Evolutionary conservation across 345 rosid species (phyloP).

Genomic region (Moricandia moricandioides): DNA sequence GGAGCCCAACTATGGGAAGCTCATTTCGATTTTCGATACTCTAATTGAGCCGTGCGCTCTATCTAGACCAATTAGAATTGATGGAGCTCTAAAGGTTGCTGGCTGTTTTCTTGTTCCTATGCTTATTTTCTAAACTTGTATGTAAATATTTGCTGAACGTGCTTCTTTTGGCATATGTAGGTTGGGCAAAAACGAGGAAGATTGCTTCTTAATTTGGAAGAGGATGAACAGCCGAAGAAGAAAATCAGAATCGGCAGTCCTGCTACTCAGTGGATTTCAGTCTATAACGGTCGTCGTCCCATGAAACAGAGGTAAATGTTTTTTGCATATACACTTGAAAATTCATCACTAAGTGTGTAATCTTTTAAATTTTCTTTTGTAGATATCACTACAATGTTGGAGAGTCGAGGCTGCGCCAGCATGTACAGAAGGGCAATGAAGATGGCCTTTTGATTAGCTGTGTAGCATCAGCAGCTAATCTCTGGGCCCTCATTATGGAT

Average conservation of each 20-base stretch:
- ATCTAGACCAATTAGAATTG: slow-evolving; percentile 75
- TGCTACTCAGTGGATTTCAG: slow-evolving; percentile 91
- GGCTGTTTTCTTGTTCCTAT: slow-evolving; percentile 7
- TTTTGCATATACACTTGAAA: slow-evolving; percentile 45
- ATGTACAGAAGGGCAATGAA: slow-evolving; percentile 84
- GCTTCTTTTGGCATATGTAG: slow-evolving; percentile 33
- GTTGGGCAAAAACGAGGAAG: slow-evolving; percentile 91
- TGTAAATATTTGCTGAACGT: not conserved
- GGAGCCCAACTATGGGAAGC: slow-evolving; percentile 87
- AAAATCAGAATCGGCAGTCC: slow-evolving; percentile 81
- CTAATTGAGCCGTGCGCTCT: slow-evolving; percentile 62
- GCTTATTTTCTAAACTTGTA: slow-evolving; percentile 30
- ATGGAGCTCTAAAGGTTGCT: slow-evolving; percentile 88
- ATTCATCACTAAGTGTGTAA: slow-evolving; percentile 17
- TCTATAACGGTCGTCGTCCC: slow-evolving; percentile 87
- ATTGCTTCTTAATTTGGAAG: slow-evolving; percentile 57
- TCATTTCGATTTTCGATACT: slow-evolving; percentile 68
- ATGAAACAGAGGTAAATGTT: slow-evolving; percentile 81
- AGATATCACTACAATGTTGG: slow-evolving; percentile 97
- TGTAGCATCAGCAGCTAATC: slow-evolving; percentile 81
- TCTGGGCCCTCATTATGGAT: slow-evolving; percentile 99
- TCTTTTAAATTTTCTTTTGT: slow-evolving; percentile 11
- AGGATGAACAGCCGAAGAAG: slow-evolving; percentile 89
- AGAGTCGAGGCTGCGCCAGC: slow-evolving; percentile 70
- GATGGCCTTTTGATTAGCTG: slow-evolving; percentile 87